Evolutionary conservation across 2,329 filamentous ascomycete species (phyloP), one percentile per base, ranked within the genome.

Genomic region (Penicillium decumbens): DNA sequence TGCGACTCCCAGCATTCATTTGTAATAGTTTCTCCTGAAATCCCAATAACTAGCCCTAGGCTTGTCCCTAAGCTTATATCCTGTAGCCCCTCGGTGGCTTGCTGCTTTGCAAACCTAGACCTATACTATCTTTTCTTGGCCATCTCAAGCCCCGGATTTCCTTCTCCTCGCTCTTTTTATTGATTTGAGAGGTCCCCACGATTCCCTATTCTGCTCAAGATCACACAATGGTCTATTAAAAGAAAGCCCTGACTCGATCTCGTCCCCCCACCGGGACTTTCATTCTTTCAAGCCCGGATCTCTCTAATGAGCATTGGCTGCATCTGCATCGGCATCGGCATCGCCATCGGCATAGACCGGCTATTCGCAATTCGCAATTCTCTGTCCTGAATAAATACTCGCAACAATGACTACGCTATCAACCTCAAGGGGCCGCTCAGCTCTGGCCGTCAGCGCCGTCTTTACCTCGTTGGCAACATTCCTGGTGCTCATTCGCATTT

Each of bases 401-500:
- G 48, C 43, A 24, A 62, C 24, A 23, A 66, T 66, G 64, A 44
- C 50, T 13, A 59, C 57, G 12, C 49, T 65, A 40, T 64, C 61
- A 18, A 60, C 60, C 25, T 10, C 58, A 20, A 60, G 65, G 10
- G 65, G 65, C 37, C 57, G 41, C 43, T 42, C 57, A 30, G 64
- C 64, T 37, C 56, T 67, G n/a, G 56, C 56, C 33, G 45, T 62
- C 37, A 67, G 61, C 49, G 60, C 50, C n/a, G 55, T 62, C 30
- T 67, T 68, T 37, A 67, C 65, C 1, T 51, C 42, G 29, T 58
- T 73, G 15, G 63, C 66, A 3, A 62, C 63, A 9, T 32, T 59
- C 0, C 65, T 73, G 38, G 66, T 72, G n/a, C 53, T 52, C 3
- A 45, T 70, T n/a, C 70, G 72, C 6, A 65, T 75, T 42, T 74